A percentile compares a stretch with the other conserved stretches of the same genome.
These are phyloP conservation scores for Brassica balearica DNA, from an alignment of 441 rosid species.

Conservation along the genomic window DNA sequence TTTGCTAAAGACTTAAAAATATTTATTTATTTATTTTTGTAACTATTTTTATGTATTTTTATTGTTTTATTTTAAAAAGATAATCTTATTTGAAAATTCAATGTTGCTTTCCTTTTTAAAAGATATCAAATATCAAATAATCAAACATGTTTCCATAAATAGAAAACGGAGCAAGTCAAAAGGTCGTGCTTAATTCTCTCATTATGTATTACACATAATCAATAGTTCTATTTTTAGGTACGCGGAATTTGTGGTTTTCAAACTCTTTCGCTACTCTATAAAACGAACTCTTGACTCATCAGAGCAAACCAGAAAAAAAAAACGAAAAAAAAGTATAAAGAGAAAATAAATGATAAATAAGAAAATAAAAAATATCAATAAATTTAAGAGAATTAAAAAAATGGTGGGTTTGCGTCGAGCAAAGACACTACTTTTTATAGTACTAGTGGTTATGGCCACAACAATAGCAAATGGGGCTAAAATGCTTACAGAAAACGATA, in stretches of 20 bases:
- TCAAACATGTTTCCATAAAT: no score
- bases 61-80: no score
- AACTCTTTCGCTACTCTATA: conserved; percentile 19
- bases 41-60: no score
- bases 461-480: conserved; percentile 24
- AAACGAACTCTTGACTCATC: conserved; percentile 9
- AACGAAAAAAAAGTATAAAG: background rate
- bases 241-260: conserved; percentile 22
- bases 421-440: conserved; percentile 1
- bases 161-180: conserved; percentile 23
- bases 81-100: no score
- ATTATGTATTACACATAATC: background rate
- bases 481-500: conserved; percentile 26
- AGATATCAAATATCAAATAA: no score
- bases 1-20: no score
- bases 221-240: conserved; percentile 22
- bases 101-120: no score
- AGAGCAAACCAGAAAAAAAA: background rate
- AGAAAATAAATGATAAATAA: background rate
- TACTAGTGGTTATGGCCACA: conserved; percentile 24
- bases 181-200: conserved; percentile 17
- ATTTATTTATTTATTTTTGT: no score
- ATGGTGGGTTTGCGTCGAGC: conserved; percentile 30
- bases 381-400: background rate
- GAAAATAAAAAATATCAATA: background rate